Evolutionary conservation across 768 basidiomycete genomes (phyloP), one percentile per base, ranked within the genome.

Genomic region (Mycena maculata): DNA sequence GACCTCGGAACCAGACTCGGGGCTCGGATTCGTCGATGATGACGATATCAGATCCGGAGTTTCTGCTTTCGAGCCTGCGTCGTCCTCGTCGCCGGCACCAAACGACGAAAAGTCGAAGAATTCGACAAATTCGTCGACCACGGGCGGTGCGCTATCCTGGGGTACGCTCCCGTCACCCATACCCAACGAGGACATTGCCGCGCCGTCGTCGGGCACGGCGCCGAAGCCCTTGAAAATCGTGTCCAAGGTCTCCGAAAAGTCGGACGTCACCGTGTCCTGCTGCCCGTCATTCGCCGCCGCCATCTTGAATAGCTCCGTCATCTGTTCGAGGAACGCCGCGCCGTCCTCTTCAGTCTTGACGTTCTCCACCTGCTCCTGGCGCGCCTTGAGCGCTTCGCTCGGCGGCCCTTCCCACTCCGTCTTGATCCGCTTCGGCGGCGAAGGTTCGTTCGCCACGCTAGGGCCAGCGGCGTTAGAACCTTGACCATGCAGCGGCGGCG

Each of bases 11-110:
- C 85, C 87, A 16, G 92, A 93, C 72, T 90, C 90, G 3, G 92
- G 92, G 74, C 92, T 93, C 13, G 87, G 89, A 70, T 92, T 92
- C 22, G 92, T 87, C 63, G 92, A 92, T 22, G 91, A 89, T 13
- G 89, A 87, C 36, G 84, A 83, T 18, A 91, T 80, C 52, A 94
- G 83, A 60, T 93, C 92, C 11, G 92, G 92, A 4, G 92, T 93
- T 10, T 85, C 83, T n/a, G 89, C 87, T 73, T 91, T 91, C 16
- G 89, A 90, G 23, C 78, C 82, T 52, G 78, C 77, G 54, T 85
- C 87, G 38, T 90, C 90, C 63, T 92, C 90, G 23, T 87, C 88
- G 12, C 81, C 78, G 41, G 81, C 83, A 55, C 82, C 82, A 69
- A 85, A 90, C 9, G 84, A 85, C 49, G 91, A 87, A 69, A 91